Base-by-base conservation (phyloP, 345 rosid species). In the Salix exigua region DNA sequence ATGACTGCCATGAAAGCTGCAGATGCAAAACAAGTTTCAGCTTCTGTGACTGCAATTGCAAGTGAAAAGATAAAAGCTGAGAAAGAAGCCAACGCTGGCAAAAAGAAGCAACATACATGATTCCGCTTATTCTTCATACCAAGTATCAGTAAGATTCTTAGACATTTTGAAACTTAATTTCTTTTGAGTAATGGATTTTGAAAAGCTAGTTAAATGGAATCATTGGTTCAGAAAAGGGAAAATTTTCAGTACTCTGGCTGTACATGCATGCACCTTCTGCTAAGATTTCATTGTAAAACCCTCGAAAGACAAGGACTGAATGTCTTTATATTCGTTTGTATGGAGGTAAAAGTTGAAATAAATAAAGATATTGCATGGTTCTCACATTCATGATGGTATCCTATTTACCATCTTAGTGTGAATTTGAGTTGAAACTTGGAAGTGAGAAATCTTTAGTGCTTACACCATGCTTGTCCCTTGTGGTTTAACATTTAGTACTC, bases 1-100 rank as follows among this genome's bases (percentile, higher is more conserved):
- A 78, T 89, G 90, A 82, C 89, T 25, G 40, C 83, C 74, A 64
- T 95, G 85, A 95, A 91, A 86, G 94, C 93, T 3, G 93, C 99
- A 14, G 98, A 95, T 82, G 96, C 33, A 31, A 31, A 30, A 1
- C 3, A 30, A 30, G 31, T 30, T 30, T 30, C 31, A 30, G 31
- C 31, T 30, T 30, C 31, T 30, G 31, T 30, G 31, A 30, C 2
- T 30, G 31, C 31, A 30, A 30, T 30, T 30, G 31, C 31, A 30
- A 30, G 2, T 30, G 31, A 30, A 26, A 26, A 30, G 31, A 30
- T 30, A 30, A 30, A 30, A 30, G 31, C 31, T 30, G 31, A 30
- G 31, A 30, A 30, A 30, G 31, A 30, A 30, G 31, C 31, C 31
- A 30, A 30, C 31, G 1, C 31, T 30, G 31, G 31, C 31, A 26